Evolutionary conservation across 345 rosid species (phyloP).

Genomic region (Brassica napus): Da-Ae NC_063444.1:471501-472000

Average conservation of each 20-base stretch:
- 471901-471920: constrained; percentile 68
- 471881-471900: constrained; percentile 56
- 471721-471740: constrained; percentile 52
- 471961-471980: constrained; percentile 62
- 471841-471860: constrained; percentile 41
- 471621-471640: constrained; percentile 45
- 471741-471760: background rate
- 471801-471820: background rate
- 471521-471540: constrained; percentile 47
- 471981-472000: constrained; percentile 61
- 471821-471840: background rate
- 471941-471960: constrained; percentile 60
- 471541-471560: constrained; percentile 45
- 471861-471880: constrained; percentile 56
- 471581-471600: constrained; percentile 51
- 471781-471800: too few relatives aligned
- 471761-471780: too few relatives aligned
- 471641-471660: constrained; percentile 53
- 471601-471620: constrained; percentile 51
- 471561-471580: constrained; percentile 50
- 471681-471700: constrained; percentile 35
- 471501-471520: constrained; percentile 47
- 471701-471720: constrained; percentile 64
- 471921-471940: constrained; percentile 54
- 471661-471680: constrained; percentile 54